Evolutionary conservation across 495 filamentous ascomycete species (phyloP), one percentile per base, ranked within the genome.

Genomic region (Neurospora sp.): DNA sequence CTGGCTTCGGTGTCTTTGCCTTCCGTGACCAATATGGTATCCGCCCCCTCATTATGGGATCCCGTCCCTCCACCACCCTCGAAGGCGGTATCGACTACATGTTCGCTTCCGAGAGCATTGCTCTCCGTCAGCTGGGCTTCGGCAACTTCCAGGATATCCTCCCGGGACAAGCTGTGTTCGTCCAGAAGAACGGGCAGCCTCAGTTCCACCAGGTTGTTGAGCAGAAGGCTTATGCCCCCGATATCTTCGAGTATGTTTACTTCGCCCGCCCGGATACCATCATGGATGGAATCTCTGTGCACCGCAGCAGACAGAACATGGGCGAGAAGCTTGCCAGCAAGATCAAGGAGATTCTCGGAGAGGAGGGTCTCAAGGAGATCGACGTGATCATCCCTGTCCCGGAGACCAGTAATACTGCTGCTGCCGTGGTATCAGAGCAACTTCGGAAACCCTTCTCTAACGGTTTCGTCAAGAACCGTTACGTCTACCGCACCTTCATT

Each of bases 41-140:
- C 75, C 91, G 96, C 39, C 96, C 96, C 1, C 86, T 99, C 70
- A 88, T 94, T 48, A 85, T 98, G 6, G 96, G 96, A 62, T 91
- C 89, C 76, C 88, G 92, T 48, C 87, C 88, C 4, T 92, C 91
- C 0, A 77, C 80, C 23, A 88, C 83, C 10, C 78, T 90, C n/a
- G 84, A 86, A 71, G 86, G 89, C 0, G 92, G 91, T 27, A 92
- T 79, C 71, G 96, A 98, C 83, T 99, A 98, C 84, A 96, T 98
- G 92, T 90, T 99, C 86, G 93, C 96, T 0, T 97, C 94, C n/a
- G 96, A 99, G 82, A 96, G 92, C 40, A 92, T 98, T 73, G 96
- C 96, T 69, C 84, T 99, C 54, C 88, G 90, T 71, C 94, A 97
- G 78, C 89, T 96, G 40, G 95, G 93, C 23, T 98, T 97, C 85